Evolutionary conservation across 768 basidiomycete species (phyloP).

Genomic region (Leucocoprinus birnbaumii): DNA sequence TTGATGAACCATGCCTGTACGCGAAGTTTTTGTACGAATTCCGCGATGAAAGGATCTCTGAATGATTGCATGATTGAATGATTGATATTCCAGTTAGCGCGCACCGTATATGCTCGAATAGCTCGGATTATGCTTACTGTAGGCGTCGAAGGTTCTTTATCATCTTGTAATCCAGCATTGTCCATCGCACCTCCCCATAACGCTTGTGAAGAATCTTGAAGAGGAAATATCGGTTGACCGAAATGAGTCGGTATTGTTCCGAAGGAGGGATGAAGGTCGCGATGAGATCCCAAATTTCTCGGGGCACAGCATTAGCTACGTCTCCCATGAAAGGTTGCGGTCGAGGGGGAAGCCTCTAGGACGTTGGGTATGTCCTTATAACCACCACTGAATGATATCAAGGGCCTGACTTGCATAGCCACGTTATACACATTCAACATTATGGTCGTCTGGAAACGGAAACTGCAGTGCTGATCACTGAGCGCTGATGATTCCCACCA

Average conservation of each 20-base stretch:
- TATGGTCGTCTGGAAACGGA: too few species aligned
- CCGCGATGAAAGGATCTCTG: constrained; percentile 19
- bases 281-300: constrained; percentile 32
- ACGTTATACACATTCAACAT: too few species aligned
- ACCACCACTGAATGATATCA: too few species aligned
- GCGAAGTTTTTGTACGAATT: constrained; percentile 29
- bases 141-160: constrained; percentile 5
- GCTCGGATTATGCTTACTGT: too few species aligned
- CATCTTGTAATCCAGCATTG: background rate
- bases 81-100: too few species aligned
- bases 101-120: too few species aligned
- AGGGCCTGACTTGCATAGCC: too few species aligned
- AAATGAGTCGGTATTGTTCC: constrained; percentile 1
- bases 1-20: constrained; percentile 40
- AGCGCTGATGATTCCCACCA: too few species aligned
- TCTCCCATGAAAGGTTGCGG: background rate
- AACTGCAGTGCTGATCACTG: too few species aligned
- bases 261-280: constrained; percentile 17
- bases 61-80: too few species aligned
- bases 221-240: constrained; percentile 31
- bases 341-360: too few species aligned
- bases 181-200: constrained; percentile 18
- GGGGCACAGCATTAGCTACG: constrained; percentile 23
- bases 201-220: constrained; percentile 24
- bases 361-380: too few species aligned